Base-by-base conservation (phyloP, 2,329 filamentous ascomycete species). In the Trichoderma sp. region DNA sequence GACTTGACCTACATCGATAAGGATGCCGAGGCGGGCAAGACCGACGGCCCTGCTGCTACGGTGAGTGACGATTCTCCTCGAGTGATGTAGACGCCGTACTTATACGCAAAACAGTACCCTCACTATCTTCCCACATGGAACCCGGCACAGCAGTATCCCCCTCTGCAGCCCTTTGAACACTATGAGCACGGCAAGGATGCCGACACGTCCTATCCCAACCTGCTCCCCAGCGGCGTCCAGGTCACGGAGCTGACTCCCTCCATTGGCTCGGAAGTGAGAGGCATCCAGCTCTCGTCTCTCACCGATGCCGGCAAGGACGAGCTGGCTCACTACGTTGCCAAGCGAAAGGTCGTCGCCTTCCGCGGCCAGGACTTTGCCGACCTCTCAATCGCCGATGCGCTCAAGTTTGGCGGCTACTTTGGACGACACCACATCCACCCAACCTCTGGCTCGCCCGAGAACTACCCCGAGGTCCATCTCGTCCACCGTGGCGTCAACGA, bases 351-450 rank as follows among this genome's bases (percentile, higher is more conserved):
- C 6, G 91, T 93, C 18, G 88, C 90, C 37, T 94, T 95, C 84
- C 88, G 91, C 28, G 84, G 89, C 75, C 92, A 94, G 76, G 90
- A 94, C 77, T 89, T 91, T 72, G 87, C 87, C 49, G 84, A 91
- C 72, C 83, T 93, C 13, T 86, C 90, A 8, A 93, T 94, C 74
- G 78, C 86, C 32, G 84, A 92, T 10, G 91, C 90, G 1, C 83
- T 93, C 46, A 84, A 90, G 24, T 89, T 89, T 72, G 91, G 89
- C 60, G 84, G 86, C 64, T 94, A 94, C 81, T 96, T 94, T 75
- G 92, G 92, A 58, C 88, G 91, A 10, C 90, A 91, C 73, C 92
- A 96, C 80, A 92, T 95, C 69, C 92, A 95, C 74, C 92, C 91
- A 4, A 91, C 91, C 0, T 92, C 89, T 0, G 92, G 92, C 1